Evolutionary conservation across 2,329 filamentous ascomycete genomes (phyloP), one percentile per base, ranked within the genome.

Genomic region (Claviceps sorghi): DNA sequence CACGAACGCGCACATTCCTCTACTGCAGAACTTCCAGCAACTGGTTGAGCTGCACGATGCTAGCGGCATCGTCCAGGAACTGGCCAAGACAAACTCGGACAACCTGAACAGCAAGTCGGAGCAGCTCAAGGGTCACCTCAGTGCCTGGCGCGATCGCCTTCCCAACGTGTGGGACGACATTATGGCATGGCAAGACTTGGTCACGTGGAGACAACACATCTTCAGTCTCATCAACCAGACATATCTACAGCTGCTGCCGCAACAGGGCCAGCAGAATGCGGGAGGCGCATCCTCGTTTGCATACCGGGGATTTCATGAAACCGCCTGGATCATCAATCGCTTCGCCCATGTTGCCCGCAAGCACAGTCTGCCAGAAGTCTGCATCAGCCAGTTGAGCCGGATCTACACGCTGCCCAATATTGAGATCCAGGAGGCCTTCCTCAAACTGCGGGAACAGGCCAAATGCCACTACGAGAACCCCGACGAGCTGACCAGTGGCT

Each of bases 121-220:
- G 53, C 94, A 99, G 70, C 78, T 98, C 2, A 98, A 98, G 70
- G 71, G 98, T 50, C 79, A 97, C 3, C 78, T 98, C 5, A 88
- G 88, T 52, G 93, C 91, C 8, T 99, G 93, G 93, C 83, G 93
- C 53, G 93, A 99, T 65, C 81, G 93, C 48, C 72, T 98, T 50
- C 93, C 93, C 1, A 99, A 99, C 63, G 86, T 95, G 3, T 99
- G 93, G 93, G 93, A 99, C 65, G 93, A 99, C 66, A 98, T 99
- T 67, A 95, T 94, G 58, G 88, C 93, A 41, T 99, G 93, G 93
- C 93, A 98, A 67, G 94, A 98, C 64, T 74, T 99, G 42, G 93
- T 99, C n/a, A 98, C 93, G 1, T 99, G 93, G 93, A 83, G 93
- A 59, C 94, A 98, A 65, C 93, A 99, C 67, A 96, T 99, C 55